Conservation (phyloP, 1,284 basidiomycete species). For the Sporisorium iseilematis-ciliati region DNA sequence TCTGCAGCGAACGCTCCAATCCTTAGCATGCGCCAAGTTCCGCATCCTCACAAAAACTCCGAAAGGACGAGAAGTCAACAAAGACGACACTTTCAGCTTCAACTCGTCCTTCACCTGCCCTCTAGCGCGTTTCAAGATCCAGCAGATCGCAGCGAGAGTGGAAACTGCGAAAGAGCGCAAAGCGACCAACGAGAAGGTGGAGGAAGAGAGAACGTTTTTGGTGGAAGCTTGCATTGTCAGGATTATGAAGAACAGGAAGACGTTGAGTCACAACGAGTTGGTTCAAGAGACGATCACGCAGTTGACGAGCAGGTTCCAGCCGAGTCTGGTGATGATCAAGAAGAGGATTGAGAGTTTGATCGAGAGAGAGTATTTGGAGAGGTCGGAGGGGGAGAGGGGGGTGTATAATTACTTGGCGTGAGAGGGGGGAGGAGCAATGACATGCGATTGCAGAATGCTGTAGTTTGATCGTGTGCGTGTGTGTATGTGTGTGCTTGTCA, state of each 20-base stretch:
- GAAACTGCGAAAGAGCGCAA: constrained; percentile 88
- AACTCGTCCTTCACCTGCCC: constrained; percentile 83
- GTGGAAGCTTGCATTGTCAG: constrained; percentile 92
- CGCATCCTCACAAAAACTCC: constrained; percentile 93
- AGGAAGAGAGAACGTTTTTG: constrained; percentile 90
- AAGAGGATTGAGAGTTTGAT: constrained; percentile 93
- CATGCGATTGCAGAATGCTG: not conserved
- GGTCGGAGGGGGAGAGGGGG: constrained; percentile 38
- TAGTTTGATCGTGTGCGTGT: not conserved
- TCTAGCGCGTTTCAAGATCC: constrained; percentile 92
- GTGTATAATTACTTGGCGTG: constrained; percentile 66
- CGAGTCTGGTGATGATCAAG: constrained; percentile 88
- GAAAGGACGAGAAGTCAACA: constrained; percentile 82
- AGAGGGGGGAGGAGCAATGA: not conserved
- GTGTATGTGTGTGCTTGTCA: not conserved
- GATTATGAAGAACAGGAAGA: constrained; percentile 96
- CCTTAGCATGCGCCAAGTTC: constrained; percentile 95
- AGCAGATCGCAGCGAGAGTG: constrained; percentile 85
- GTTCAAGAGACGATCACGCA: constrained; percentile 91
- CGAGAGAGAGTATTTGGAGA: constrained; percentile 74
- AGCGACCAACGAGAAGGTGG: constrained; percentile 90
- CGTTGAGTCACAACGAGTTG: constrained; percentile 87
- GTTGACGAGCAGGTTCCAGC: constrained; percentile 84
- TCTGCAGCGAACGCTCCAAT: constrained; percentile 90
- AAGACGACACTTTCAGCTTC: constrained; percentile 87